Evolutionary conservation across 2,329 filamentous ascomycete species (phyloP), one percentile per base, ranked within the genome.

Genomic region (Hortaea werneckii): DNA sequence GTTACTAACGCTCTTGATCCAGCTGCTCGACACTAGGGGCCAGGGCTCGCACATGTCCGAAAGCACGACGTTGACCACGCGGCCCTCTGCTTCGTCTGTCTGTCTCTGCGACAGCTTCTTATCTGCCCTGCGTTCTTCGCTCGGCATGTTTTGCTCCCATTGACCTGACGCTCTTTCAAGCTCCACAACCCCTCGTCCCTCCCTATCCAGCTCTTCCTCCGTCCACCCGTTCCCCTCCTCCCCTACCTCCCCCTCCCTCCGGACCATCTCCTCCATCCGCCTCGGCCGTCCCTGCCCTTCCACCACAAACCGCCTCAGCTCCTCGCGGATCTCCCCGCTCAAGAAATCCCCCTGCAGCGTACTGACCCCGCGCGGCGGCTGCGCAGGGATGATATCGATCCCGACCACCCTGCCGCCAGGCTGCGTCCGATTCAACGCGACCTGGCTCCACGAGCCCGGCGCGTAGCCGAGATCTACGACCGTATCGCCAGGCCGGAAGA

Each of bases 1-100:
- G 79, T 92, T 85, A 90, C 83, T 94, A 79, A 95, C 77, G 74
- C 82, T 94, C 72, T 80, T 87, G 73, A 85, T 83, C 72, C 79
- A 83, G 72, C 85, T 88, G 61, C 83, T 83, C 61, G 76, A 75
- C 44, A 78, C 85, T 72, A 86, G 85, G 59, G 80, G 75, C 88
- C 88, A 95, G 83, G 92, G 89, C 76, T 77, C 90, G 79, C 82
- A 98, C 92, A 98, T 98, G 78, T 98, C 92, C 80, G 87, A 95
- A 64, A 98, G 73, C 64, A 98, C 87, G 62, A 98, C 79, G 70
- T 96, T 87, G 54, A 95, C 89, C 60, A 78, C 78, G 60, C 76
- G 75, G 51, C 75, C 75, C 35, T 55, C 56, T 8, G 46, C 56
- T 44, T 56, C 54, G 32, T 52, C 43, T 26, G 51, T 44, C 35